Percentiles rank a stretch among this genome's conserved stretches.
phyloP scores from a whole-genome alignment of 2,329 filamentous ascomycete genomes.

The Davidsoniella neocaledoniae region DNA sequence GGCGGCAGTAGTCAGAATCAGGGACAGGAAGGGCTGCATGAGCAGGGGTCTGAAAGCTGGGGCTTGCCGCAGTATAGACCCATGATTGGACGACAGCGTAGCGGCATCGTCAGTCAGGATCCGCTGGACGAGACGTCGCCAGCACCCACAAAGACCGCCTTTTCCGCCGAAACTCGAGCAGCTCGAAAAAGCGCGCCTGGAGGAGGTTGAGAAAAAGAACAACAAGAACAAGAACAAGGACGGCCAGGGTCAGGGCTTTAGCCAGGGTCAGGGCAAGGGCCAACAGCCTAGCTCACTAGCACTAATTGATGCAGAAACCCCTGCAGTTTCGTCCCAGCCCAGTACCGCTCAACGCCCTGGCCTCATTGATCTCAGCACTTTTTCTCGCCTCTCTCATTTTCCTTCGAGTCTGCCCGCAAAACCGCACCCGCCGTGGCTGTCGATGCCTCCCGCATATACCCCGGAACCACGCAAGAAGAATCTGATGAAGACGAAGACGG shows the following conservation, averaged over 20 bases:
- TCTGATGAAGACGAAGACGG: not conserved
- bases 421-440: constrained; percentile 10
- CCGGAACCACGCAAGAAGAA: constrained; percentile 3
- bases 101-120: constrained; percentile 6
- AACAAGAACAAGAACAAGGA: not conserved
- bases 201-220: not conserved
- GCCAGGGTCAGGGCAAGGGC: not conserved
- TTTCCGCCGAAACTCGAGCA: constrained; percentile 9
- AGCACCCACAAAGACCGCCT: constrained; percentile 10
- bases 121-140: constrained; percentile 3
- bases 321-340: not conserved
- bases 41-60: constrained; percentile 8
- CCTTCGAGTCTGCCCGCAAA: constrained; percentile 12
- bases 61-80: not conserved
- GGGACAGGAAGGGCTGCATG: not conserved
- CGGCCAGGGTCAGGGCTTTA: not conserved
- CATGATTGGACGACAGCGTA: constrained; percentile 6
- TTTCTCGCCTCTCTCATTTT: constrained; percentile 35
- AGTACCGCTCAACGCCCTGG: constrained; percentile 5
- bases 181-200: not conserved
- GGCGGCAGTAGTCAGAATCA: not conserved
- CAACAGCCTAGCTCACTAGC: not conserved
- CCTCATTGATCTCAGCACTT: constrained; percentile 32
- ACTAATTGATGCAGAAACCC: not conserved
- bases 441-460: constrained; percentile 6